These are phyloP conservation scores for Fomes fomentarius DNA, from an alignment of 1,284 basidiomycete genomes.

Conservation along the genomic window DNA sequence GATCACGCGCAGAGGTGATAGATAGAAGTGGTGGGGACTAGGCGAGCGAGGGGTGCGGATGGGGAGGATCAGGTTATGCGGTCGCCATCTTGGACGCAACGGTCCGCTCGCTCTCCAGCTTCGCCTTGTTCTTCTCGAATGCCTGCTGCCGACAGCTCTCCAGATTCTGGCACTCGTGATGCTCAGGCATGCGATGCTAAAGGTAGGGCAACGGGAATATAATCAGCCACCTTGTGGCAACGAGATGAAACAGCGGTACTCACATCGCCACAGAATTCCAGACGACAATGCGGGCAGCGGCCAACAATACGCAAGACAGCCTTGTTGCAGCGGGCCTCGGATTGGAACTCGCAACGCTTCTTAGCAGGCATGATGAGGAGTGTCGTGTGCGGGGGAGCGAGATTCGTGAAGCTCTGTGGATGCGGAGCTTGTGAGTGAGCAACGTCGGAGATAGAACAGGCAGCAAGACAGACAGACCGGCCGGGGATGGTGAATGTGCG, in stretches of 20 bases:
- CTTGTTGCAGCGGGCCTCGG: slow-evolving; percentile 71
- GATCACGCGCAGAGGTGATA: slow-evolving; percentile 1
- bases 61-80: slow-evolving; percentile 49
- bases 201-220: slow-evolving; percentile 2
- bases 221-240: not conserved
- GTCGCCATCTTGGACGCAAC: slow-evolving; percentile 82
- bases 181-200: slow-evolving; percentile 84
- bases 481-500: slow-evolving; percentile 14
- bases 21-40: slow-evolving; percentile 13
- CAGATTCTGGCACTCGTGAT: slow-evolving; percentile 78
- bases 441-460: not conserved
- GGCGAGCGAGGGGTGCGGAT: slow-evolving; percentile 18
- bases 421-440: slow-evolving; percentile 11
- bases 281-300: slow-evolving; percentile 77
- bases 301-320: slow-evolving; percentile 82
- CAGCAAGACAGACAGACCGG: slow-evolving; percentile 8
- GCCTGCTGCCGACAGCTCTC: slow-evolving; percentile 84
- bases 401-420: slow-evolving; percentile 13
- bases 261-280: slow-evolving; percentile 77
- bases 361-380: slow-evolving; percentile 68
- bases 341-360: slow-evolving; percentile 81
- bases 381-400: slow-evolving; percentile 28
- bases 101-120: slow-evolving; percentile 86
- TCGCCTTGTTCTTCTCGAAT: slow-evolving; percentile 83
- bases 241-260: slow-evolving; percentile 37